Percentiles rank a stretch among this genome's conserved stretches.
phyloP scores from a whole-genome alignment of 2,329 filamentous ascomycete species.

The Botrytis galanthina region DNA sequence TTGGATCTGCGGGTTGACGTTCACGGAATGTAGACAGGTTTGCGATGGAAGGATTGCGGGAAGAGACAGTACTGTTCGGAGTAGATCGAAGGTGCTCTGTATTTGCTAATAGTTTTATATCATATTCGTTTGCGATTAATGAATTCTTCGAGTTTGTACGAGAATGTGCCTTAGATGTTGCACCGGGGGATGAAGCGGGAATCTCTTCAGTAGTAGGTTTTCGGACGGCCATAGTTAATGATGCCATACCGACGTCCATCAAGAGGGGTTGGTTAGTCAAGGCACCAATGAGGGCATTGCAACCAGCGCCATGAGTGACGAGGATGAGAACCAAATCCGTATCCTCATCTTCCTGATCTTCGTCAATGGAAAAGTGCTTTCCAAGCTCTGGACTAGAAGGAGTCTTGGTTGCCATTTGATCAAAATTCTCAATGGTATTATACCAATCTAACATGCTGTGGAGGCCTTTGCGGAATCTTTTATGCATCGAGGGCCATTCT shows the following conservation, averaged over 20 bases:
- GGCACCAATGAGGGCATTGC: slow-evolving; percentile 90
- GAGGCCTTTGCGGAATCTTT: slow-evolving; percentile 77
- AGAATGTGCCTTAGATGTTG: slow-evolving; percentile 42
- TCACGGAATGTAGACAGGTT: slow-evolving; percentile 34
- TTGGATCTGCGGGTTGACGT: slow-evolving; percentile 24
- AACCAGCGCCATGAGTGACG: slow-evolving; percentile 92
- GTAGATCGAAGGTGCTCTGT: slow-evolving; percentile 65
- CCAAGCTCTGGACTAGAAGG: slow-evolving; percentile 40
- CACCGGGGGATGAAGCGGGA: slow-evolving; percentile 26
- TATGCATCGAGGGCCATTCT: slow-evolving; percentile 96
- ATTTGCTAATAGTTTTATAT: slow-evolving; percentile 71
- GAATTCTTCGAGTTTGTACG: slow-evolving; percentile 40
- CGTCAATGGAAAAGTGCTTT: slow-evolving; percentile 33
- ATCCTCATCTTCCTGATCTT: slow-evolving; percentile 56
- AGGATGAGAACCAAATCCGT: slow-evolving; percentile 79
- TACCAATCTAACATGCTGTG: slow-evolving; percentile 85
- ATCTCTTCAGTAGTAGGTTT: slow-evolving; percentile 42
- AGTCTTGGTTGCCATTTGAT: slow-evolving; percentile 51
- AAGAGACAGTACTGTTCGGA: slow-evolving; percentile 41
- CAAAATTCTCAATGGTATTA: slow-evolving; percentile 51
- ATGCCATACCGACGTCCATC: slow-evolving; percentile 85
- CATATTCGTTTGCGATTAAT: slow-evolving; percentile 61
- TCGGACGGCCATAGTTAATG: slow-evolving; percentile 81
- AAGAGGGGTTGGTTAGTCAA: slow-evolving; percentile 89
- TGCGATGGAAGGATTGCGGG: slow-evolving; percentile 38